A percentile compares a stretch with the other conserved stretches of the same genome.
phyloP scores from a whole-genome alignment of 495 filamentous ascomycete species.

The Xylaria castorea region DNA sequence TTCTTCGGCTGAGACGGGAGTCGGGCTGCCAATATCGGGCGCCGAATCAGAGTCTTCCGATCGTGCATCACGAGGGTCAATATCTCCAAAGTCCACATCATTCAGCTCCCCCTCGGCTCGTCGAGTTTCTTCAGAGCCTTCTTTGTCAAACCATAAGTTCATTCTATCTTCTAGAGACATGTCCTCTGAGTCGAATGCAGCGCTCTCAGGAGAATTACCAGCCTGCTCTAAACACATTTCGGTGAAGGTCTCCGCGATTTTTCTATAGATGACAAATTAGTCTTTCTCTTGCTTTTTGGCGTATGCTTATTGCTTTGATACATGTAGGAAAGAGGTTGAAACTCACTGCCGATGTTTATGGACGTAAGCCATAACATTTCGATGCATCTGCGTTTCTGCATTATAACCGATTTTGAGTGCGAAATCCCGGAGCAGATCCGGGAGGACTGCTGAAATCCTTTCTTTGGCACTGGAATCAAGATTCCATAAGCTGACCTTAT shows the following conservation, averaged over 20 bases:
- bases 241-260: neutral
- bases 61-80: neutral
- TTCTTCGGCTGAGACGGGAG: neutral
- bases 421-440: neutral
- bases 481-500: neutral
- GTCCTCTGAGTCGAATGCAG: neutral
- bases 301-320: neutral
- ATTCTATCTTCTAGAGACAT: neutral
- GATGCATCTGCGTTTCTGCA: neutral
- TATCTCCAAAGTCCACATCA: neutral
- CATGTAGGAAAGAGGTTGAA: neutral
- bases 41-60: neutral
- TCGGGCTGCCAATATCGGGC: neutral
- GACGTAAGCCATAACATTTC: neutral
- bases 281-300: neutral
- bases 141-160: neutral
- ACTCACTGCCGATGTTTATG: neutral
- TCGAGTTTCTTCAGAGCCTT: neutral
- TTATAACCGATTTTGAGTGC: neutral
- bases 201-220: neutral
- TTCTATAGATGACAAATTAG: neutral
- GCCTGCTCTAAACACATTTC: neutral
- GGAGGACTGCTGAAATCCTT: neutral
- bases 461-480: neutral
- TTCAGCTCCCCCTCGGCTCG: neutral